phyloP scores from a whole-genome alignment of 1,139 yeast species.

The Debaryomyces fabryi region DNA sequence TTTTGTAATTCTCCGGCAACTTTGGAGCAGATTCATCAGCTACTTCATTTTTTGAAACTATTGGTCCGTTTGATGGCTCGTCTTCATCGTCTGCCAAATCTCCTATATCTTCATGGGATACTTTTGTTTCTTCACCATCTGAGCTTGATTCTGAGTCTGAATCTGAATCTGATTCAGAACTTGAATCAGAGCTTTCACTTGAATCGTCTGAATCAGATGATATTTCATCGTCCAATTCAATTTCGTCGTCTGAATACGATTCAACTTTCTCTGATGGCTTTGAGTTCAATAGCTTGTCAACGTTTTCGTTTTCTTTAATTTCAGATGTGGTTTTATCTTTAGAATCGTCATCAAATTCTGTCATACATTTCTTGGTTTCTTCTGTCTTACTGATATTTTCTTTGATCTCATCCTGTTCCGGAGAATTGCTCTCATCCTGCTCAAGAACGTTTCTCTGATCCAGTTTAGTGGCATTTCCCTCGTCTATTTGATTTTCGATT shows the following conservation, averaged over 20 bases:
- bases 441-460: neutral
- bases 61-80: slow-evolving; percentile 56
- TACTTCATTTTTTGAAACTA: slow-evolving; percentile 76
- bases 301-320: neutral
- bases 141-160: slow-evolving; percentile 26
- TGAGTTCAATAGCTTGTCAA: slow-evolving; percentile 36
- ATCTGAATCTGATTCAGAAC: slow-evolving; percentile 12
- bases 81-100: slow-evolving; percentile 38
- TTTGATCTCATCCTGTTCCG: neutral
- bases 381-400: neutral
- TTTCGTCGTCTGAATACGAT: slow-evolving; percentile 33
- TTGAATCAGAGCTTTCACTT: slow-evolving; percentile 15
- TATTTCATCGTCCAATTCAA: slow-evolving; percentile 18
- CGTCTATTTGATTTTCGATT: slow-evolving; percentile 10
- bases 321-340: neutral
- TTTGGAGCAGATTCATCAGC: slow-evolving; percentile 67
- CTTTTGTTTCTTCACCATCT: slow-evolving; percentile 20
- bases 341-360: slow-evolving; percentile 2
- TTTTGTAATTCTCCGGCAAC: slow-evolving; percentile 66
- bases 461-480: neutral
- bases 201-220: slow-evolving; percentile 19
- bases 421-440: neutral
- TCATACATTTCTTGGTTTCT: neutral
- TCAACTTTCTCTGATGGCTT: slow-evolving; percentile 25
- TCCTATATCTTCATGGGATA: slow-evolving; percentile 22